These are phyloP conservation scores for Microcera coccophila DNA, from an alignment of 2,329 filamentous ascomycete genomes.

Conservation along the genomic window DNA sequence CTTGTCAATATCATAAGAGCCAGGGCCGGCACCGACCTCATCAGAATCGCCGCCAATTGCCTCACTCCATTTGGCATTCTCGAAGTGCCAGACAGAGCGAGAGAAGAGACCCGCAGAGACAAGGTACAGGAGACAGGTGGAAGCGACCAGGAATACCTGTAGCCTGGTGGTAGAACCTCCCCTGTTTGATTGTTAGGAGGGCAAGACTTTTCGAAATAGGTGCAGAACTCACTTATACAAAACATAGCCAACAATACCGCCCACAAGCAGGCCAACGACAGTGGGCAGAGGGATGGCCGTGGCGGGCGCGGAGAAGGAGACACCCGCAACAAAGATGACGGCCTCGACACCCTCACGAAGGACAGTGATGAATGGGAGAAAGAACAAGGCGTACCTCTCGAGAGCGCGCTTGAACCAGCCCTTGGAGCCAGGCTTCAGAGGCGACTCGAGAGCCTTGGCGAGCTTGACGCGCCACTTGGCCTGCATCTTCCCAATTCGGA, in stretches of 20 bases:
- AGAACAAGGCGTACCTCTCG: conserved; percentile 82
- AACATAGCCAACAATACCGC: conserved; percentile 63
- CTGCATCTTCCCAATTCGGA: conserved; percentile 78
- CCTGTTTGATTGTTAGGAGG: conserved; percentile 25
- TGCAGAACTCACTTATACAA: conserved; percentile 66
- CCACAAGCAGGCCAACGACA: conserved; percentile 65
- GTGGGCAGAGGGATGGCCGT: conserved; percentile 74
- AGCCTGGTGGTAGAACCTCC: conserved; percentile 41
- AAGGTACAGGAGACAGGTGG: conserved; percentile 79
- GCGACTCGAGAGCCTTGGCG: conserved; percentile 59
- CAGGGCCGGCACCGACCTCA: conserved; percentile 56
- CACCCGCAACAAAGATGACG: conserved; percentile 80
- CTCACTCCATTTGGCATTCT: conserved; percentile 66
- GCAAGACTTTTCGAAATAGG: background rate
- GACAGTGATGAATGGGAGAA: conserved; percentile 84
- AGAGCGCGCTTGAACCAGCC: conserved; percentile 57
- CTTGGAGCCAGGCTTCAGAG: conserved; percentile 42
- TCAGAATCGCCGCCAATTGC: conserved; percentile 55
- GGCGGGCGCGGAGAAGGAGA: conserved; percentile 71
- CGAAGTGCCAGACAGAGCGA: conserved; percentile 69
- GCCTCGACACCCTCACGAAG: conserved; percentile 81
- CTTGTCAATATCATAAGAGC: conserved; percentile 73
- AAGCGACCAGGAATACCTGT: conserved; percentile 76
- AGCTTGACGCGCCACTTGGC: conserved; percentile 87
- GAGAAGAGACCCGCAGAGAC: conserved; percentile 81